A percentile compares a stretch with the other conserved stretches of the same genome.
Evolutionary conservation across 805 yeast species (phyloP).

Genomic region (Starmerella vitae): DNA sequence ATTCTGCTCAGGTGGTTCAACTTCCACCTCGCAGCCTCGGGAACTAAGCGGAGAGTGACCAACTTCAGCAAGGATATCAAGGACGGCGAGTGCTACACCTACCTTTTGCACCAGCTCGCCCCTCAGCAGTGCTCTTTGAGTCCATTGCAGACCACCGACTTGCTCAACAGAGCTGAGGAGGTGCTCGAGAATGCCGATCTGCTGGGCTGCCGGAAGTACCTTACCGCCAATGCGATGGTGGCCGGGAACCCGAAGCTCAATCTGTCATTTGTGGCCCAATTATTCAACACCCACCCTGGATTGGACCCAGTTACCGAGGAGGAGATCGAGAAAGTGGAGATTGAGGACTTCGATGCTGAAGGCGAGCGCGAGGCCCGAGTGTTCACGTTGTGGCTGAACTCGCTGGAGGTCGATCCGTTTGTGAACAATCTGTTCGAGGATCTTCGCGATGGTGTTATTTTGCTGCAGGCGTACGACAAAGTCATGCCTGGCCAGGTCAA

Average conservation of each 20-base stretch:
- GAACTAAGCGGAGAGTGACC: conserved; percentile 69
- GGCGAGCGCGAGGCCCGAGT: conserved; percentile 99
- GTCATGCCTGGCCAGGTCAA: conserved; percentile 89
- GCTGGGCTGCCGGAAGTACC: conserved; percentile 81
- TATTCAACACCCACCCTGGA: conserved; percentile 94
- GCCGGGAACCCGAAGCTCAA: conserved; percentile 95
- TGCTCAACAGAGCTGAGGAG: conserved; percentile 74
- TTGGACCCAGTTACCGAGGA: conserved; percentile 84
- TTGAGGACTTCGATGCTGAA: conserved; percentile 97
- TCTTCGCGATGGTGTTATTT: conserved; percentile 77
- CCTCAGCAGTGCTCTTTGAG: conserved; percentile 69
- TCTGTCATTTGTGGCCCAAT: conserved; percentile 91
- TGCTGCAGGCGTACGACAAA: conserved; percentile 87
- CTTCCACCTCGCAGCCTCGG: conserved; percentile 86
- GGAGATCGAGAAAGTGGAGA: conserved; percentile 66
- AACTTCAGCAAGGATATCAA: conserved; percentile 80
- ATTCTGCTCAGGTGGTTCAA: conserved; percentile 95
- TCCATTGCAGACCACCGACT: conserved; percentile 68
- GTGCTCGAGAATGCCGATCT: conserved; percentile 77
- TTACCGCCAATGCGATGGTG: conserved; percentile 84
- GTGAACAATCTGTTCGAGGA: conserved; percentile 87
- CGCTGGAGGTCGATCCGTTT: conserved; percentile 91
- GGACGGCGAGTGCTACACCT: conserved; percentile 92
- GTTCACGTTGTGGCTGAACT: conserved; percentile 92
- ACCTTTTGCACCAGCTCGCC: conserved; percentile 73